These are phyloP conservation scores for Wallacemonas sp. DNA, from an alignment of 208 protist genomes.

Conservation along the genomic window DNA sequence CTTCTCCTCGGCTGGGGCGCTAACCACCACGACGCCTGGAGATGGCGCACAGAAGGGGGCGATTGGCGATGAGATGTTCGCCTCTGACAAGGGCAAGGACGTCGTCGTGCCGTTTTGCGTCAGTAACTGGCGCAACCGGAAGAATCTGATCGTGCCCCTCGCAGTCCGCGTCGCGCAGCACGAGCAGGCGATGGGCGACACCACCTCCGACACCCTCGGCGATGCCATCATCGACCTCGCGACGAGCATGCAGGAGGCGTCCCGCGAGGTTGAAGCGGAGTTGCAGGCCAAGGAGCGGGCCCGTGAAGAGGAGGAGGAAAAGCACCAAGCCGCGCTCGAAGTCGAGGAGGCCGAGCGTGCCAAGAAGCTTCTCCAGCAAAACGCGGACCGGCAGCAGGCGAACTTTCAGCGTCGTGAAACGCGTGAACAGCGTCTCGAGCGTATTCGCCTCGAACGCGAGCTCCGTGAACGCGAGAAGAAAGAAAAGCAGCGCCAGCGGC, in stretches of 20 bases:
- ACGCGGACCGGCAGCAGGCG: constrained; percentile 35
- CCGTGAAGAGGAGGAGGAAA: constrained; percentile 56
- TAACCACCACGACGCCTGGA: background rate
- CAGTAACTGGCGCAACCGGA: constrained; percentile 81
- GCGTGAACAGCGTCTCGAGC: constrained; percentile 71
- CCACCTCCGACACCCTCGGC: constrained; percentile 35
- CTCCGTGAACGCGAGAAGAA: constrained; percentile 64
- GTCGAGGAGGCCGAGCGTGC: constrained; percentile 59
- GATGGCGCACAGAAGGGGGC: no score
- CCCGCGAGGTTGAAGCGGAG: constrained; percentile 54
- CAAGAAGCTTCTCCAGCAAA: constrained; percentile 59
- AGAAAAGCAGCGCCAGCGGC: constrained; percentile 56
- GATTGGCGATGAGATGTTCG: background rate
- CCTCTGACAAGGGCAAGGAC: background rate
- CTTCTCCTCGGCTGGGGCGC: constrained; percentile 1
- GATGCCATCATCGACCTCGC: constrained; percentile 67
- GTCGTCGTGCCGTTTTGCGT: constrained; percentile 71
- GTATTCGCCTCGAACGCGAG: constrained; percentile 69
- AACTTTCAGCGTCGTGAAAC: constrained; percentile 43
- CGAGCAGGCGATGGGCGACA: constrained; percentile 20
- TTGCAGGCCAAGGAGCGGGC: constrained; percentile 46
- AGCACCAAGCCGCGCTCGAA: constrained; percentile 61
- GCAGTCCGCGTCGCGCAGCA: constrained; percentile 72
- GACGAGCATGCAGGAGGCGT: constrained; percentile 58
- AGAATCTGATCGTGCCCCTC: constrained; percentile 78